Evolutionary conservation across 2,329 filamentous ascomycete species (phyloP), one percentile per base, ranked within the genome.

Genomic region (Pseudopithomyces maydicus): DNA sequence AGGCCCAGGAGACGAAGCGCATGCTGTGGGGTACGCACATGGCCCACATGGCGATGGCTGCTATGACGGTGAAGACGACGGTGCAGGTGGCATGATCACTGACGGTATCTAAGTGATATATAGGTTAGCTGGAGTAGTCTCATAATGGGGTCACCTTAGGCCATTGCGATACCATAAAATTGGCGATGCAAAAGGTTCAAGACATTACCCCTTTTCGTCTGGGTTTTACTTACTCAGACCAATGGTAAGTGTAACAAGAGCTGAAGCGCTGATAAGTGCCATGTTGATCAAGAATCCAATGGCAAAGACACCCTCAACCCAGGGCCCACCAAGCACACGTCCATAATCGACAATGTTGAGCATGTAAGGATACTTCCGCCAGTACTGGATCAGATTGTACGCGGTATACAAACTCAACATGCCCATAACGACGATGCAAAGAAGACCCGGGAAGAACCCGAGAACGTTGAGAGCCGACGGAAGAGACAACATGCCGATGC

Each of bases 281-380:
- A 29, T 29, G 26, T 29, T 29, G 26, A 29, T 29, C 5, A 29
- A 8, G 26, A 29, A 29, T 4, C 26, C 26, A 8, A 29, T 29
- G 26, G 26, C 26, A 8, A 29, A 29, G 26, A 29, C 8, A 29
- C 26, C 26, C 8, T 29, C 26, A 8, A 29, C 26, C 26, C 26
- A 29, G 26, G 26, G 26, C 66, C 68, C 66, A n/a, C 66, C 66
- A 3, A 70, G 59, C 14, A 66, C 64, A 36, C 66, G 64, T 26
- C 66, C 66, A 36, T 68, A 69, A 55, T 70, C 66, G 51, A 70
- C 66, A 39, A 69, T 68, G 49, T 70, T 69, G 38, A 67, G 61
- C 64, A 70, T 68, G 49, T 66, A 67, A 1, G 65, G 65, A 29
- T 69, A 69, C 53, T 67, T 68, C 15, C 66, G 64, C 65, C 64